These are phyloP conservation scores for Dimargaris cristalligena DNA, from an alignment of 192 early-diverging fungal genomes.

Conservation along the genomic window DNA sequence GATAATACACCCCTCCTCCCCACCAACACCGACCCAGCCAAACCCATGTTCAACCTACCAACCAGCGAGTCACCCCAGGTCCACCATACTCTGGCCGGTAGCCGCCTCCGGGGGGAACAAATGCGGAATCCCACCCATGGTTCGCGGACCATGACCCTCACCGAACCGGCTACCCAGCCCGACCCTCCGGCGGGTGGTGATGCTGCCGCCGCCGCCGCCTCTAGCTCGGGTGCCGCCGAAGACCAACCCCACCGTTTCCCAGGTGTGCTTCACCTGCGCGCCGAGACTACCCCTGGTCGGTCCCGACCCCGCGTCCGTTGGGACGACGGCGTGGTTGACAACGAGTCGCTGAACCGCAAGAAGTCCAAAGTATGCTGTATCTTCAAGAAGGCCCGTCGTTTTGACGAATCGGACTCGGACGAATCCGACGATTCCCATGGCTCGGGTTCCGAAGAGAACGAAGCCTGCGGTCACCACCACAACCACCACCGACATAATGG, in stretches of 20 bases:
- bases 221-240: neutral
- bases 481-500: slow-evolving; percentile 13
- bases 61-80: neutral
- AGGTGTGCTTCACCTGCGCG: slow-evolving; percentile 1
- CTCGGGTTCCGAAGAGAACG: neutral
- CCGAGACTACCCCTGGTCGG: neutral
- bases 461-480: slow-evolving; percentile 11
- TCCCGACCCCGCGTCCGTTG: slow-evolving; percentile 19
- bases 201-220: neutral
- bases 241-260: neutral
- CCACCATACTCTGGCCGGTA: too few species aligned
- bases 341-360: slow-evolving; percentile 25
- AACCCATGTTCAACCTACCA: neutral
- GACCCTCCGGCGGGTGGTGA: neutral
- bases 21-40: neutral
- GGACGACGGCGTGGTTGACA: slow-evolving; percentile 27
- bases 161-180: neutral
- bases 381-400: slow-evolving; percentile 20
- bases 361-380: slow-evolving; percentile 36
- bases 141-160: slow-evolving; percentile 8
- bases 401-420: slow-evolving; percentile 31
- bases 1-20: too few species aligned
- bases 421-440: slow-evolving; percentile 10
- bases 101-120: neutral
- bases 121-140: neutral